These are phyloP conservation scores for Venturia oleaginea DNA, from an alignment of 2,329 filamentous ascomycete species.

Conservation along the genomic window DNA sequence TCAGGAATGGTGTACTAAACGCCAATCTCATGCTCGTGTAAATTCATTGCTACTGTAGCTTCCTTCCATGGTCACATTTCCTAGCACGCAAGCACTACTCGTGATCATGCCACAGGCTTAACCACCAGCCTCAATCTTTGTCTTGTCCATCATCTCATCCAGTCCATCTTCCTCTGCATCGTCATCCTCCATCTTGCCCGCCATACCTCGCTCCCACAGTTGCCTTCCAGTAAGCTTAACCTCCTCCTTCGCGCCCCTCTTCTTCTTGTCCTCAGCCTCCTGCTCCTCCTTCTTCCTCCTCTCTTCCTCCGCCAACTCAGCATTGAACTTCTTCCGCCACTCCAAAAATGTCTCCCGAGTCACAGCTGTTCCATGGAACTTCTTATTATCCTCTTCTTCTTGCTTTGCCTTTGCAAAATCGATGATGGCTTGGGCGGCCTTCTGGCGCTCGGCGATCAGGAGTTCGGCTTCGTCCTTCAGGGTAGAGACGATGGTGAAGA, in stretches of 20 bases:
- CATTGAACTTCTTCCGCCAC: constrained; percentile 70
- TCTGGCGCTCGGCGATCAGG: constrained; percentile 65
- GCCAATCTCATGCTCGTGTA: not conserved
- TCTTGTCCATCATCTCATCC: constrained; percentile 31
- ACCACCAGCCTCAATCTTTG: constrained; percentile 39
- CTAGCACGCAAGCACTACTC: not conserved
- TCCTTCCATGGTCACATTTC: not conserved
- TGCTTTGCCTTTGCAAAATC: constrained; percentile 49
- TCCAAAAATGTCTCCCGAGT: constrained; percentile 75
- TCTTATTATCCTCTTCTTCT: constrained; percentile 90
- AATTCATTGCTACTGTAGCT: not conserved
- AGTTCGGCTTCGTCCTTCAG: constrained; percentile 88
- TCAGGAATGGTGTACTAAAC: not conserved
- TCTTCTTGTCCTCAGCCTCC: constrained; percentile 59
- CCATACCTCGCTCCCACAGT: constrained; percentile 40
- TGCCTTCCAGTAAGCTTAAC: constrained; percentile 62
- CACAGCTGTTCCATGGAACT: constrained; percentile 86
- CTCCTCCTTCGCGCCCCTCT: constrained; percentile 50
- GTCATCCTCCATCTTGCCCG: constrained; percentile 57
- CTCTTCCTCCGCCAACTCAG: constrained; percentile 71
- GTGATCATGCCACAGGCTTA: not conserved
- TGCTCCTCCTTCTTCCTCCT: constrained; percentile 48
- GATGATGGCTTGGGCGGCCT: constrained; percentile 46
- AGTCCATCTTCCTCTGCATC: constrained; percentile 51
- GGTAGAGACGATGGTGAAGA: constrained; percentile 81